Evolutionary conservation across 2,329 filamentous ascomycete species (phyloP), one percentile per base, ranked within the genome.

Genomic region (Fusarium austroafricanum): DNA sequence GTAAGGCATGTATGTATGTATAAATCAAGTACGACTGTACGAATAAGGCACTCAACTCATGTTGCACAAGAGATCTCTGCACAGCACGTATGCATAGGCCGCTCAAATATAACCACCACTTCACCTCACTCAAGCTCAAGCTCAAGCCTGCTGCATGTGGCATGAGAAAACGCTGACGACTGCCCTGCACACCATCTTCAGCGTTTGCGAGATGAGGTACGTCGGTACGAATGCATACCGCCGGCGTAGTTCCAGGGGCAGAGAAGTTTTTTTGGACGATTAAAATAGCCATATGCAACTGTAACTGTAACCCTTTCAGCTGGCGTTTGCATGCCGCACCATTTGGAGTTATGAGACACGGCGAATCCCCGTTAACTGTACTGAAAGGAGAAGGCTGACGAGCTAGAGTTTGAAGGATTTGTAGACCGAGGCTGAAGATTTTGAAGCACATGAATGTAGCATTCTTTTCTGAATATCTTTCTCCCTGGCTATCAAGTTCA

Each of bases 241-340:
- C 31, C 23, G 62, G 60, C 47, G 44, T 50, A 47, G 39, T 55
- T 29, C 50, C 61, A 66, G 61, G 63, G 61, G 55, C 31, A 62
- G 21, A 28, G 11, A n/a, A 23, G n/a, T 20, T 23, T 20, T 20
- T 23, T 20, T 29, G 31, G 18, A 31, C 18, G 50, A 69, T 58
- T 46, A 38, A 52, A 67, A 67, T 60, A 40, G 35, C 65, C 29
- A 45, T 33, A 69, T 68, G 56, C 46, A 51, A 47, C n/a, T n/a
- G n/a, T n/a, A n/a, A n/a, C n/a, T n/a, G n/a, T n/a, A n/a, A n/a
- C 66, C 65, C 43, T 47, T 46, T 66, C 65, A 40, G 35, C 61
- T 62, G 31, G 28, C 26, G 52, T 52, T 53, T 43, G 62, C 56
- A 67, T 33, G 14, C 31, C 31, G 31, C 31, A 33, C 31, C 31